Conservation (phyloP, 2,329 filamentous ascomycete species). For the Gliomastix tumulicola region DNA sequence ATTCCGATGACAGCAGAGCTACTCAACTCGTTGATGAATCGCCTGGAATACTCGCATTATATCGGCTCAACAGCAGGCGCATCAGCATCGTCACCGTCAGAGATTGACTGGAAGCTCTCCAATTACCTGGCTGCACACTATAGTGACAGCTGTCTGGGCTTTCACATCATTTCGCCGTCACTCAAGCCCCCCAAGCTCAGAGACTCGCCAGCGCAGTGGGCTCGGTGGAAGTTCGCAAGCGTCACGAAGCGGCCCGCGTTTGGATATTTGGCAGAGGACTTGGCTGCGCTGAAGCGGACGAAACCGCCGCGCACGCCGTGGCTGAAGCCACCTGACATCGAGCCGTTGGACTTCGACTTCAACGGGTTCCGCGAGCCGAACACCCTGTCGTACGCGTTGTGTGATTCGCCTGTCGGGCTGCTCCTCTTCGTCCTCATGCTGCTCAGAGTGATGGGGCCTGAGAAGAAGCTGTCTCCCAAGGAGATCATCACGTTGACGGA, state of each 20-base stretch:
- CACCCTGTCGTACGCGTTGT: slow-evolving; percentile 51
- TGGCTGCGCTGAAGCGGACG: slow-evolving; percentile 28
- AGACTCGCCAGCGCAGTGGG: slow-evolving; percentile 37
- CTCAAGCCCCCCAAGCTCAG: slow-evolving; percentile 39
- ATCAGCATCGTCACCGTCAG: slow-evolving; percentile 32
- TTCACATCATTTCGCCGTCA: slow-evolving; percentile 54
- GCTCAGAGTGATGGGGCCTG: slow-evolving; percentile 31
- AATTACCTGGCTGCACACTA: slow-evolving; percentile 40
- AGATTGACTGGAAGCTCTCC: slow-evolving; percentile 44
- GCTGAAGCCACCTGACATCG: neutral
- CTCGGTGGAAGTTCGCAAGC: slow-evolving; percentile 49
- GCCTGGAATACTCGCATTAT: slow-evolving; percentile 52
- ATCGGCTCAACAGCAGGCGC: slow-evolving; percentile 48
- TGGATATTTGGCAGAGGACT: slow-evolving; percentile 48
- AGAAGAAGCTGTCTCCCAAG: slow-evolving; percentile 33
- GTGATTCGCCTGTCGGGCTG: slow-evolving; percentile 53
- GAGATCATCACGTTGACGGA: slow-evolving; percentile 56
- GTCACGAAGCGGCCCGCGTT: slow-evolving; percentile 40
- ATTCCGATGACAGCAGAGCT: slow-evolving; percentile 45
- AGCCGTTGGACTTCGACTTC: slow-evolving; percentile 18
- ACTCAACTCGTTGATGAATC: slow-evolving; percentile 52
- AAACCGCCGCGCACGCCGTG: neutral
- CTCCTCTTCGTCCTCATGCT: slow-evolving; percentile 45
- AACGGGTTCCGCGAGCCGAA: slow-evolving; percentile 35
- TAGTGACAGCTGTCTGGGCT: slow-evolving; percentile 44